Conservation (phyloP, 805 yeast genomes). For the Ogataea zsoltii region DNA sequence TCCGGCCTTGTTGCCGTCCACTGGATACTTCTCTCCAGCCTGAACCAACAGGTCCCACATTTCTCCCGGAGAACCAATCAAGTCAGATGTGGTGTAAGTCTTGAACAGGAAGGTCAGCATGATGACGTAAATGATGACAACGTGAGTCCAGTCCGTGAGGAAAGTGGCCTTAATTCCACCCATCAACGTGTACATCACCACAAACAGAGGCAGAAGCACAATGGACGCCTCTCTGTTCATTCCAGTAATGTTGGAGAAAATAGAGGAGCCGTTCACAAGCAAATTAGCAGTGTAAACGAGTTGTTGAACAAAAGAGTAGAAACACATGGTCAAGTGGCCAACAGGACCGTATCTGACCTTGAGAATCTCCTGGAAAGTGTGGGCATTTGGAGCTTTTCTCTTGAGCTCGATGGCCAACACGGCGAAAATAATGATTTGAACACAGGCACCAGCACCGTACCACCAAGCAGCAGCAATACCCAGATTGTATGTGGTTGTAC, state of each 20-base stretch:
- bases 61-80: slow-evolving; percentile 37
- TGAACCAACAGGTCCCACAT: slow-evolving; percentile 35
- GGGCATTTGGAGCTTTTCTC: slow-evolving; percentile 38
- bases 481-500: slow-evolving; percentile 33
- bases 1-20: slow-evolving; percentile 21
- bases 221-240: slow-evolving; percentile 36
- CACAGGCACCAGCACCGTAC: slow-evolving; percentile 38
- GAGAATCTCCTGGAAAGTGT: slow-evolving; percentile 38
- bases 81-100: slow-evolving; percentile 32
- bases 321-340: slow-evolving; percentile 31
- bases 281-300: slow-evolving; percentile 35
- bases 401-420: slow-evolving; percentile 36
- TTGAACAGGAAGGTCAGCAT: slow-evolving; percentile 32
- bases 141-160: slow-evolving; percentile 41
- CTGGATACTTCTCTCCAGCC: slow-evolving; percentile 27
- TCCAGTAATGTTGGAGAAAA: slow-evolving; percentile 35
- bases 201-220: slow-evolving; percentile 38
- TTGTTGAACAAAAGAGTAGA: slow-evolving; percentile 31
- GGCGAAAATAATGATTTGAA: slow-evolving; percentile 36
- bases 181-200: slow-evolving; percentile 38
- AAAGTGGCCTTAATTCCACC: slow-evolving; percentile 45
- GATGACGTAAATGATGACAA: slow-evolving; percentile 36
- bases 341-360: slow-evolving; percentile 34
- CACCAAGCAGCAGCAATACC: slow-evolving; percentile 40
- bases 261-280: slow-evolving; percentile 37